phyloP scores from a whole-genome alignment of 176 grass and related monocot species.

The Rhynchospora breviuscula region DNA sequence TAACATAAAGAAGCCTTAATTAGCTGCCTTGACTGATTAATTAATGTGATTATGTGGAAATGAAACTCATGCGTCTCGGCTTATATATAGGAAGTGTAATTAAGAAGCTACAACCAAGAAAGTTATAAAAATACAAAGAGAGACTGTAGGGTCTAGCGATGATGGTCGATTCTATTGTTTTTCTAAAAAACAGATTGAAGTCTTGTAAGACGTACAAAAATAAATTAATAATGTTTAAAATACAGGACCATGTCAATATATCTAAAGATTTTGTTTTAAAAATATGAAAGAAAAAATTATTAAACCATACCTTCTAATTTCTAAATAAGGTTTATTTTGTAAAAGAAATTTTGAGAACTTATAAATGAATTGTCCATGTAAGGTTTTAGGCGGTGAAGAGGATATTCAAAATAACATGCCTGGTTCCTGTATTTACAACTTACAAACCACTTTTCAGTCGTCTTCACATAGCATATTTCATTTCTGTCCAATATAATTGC shows the following conservation, averaged over 20 bases:
- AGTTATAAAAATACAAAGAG: background rate
- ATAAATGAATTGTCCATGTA: background rate
- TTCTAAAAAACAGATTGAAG: too few species aligned
- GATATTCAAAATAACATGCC: background rate
- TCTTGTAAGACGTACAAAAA: too few species aligned
- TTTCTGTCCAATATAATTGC: background rate
- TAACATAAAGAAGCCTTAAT: background rate
- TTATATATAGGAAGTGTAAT: background rate
- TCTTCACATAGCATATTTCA: background rate
- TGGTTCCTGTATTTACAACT: background rate
- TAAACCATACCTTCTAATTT: too few species aligned
- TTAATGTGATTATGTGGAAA: too few species aligned
- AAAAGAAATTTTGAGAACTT: background rate
- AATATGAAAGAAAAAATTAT: too few species aligned
- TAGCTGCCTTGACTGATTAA: background rate
- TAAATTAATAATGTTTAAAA: too few species aligned
- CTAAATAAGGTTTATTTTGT: too few species aligned
- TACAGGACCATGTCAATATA: too few species aligned
- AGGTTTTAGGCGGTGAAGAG: background rate
- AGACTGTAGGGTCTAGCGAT: too few species aligned
- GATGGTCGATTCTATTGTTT: too few species aligned
- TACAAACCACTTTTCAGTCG: background rate
- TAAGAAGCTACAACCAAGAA: background rate
- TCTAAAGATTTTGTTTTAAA: too few species aligned
- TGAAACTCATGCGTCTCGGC: too few species aligned